A percentile compares a stretch with the other conserved stretches of the same genome.
These are phyloP conservation scores for Penicillium manginii DNA, from an alignment of 495 filamentous ascomycete species.

Conservation along the genomic window DNA sequence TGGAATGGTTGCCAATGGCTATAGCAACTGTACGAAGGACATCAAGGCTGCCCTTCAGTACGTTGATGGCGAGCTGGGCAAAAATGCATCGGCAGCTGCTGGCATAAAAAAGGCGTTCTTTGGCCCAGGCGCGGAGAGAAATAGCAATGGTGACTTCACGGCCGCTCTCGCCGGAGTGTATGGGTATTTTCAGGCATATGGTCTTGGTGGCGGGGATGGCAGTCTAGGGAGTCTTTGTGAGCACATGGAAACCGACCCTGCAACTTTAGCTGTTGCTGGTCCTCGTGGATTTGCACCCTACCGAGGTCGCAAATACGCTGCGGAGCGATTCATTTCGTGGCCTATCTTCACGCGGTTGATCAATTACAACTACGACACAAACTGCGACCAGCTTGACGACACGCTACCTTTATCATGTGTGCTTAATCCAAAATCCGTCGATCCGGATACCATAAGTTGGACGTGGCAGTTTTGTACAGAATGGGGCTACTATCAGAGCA, in stretches of 20 bases:
- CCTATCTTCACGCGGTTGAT: conserved; percentile 43
- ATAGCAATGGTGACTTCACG: conserved; percentile 55
- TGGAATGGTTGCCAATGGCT: conserved; percentile 54
- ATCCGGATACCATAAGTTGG: conserved; percentile 53
- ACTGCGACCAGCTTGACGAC: conserved; percentile 43
- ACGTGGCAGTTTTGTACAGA: conserved; percentile 65
- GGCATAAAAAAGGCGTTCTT: conserved; percentile 55
- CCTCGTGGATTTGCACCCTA: conserved; percentile 42
- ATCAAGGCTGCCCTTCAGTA: conserved; percentile 55
- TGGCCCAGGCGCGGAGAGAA: conserved; percentile 50
- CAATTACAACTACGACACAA: conserved; percentile 46
- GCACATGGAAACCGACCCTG: conserved; percentile 44
- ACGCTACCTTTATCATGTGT: conserved; percentile 37
- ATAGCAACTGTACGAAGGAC: conserved; percentile 57
- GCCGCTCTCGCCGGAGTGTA: conserved; percentile 46
- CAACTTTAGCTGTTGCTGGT: conserved; percentile 27
- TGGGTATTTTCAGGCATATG: conserved; percentile 51
- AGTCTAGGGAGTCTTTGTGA: conserved; percentile 52
- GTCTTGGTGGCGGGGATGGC: conserved; percentile 43
- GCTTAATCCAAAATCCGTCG: conserved; percentile 38
- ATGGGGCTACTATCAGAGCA: conserved; percentile 59
- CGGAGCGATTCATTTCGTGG: conserved; percentile 53
- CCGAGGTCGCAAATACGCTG: conserved; percentile 44
- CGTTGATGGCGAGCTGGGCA: conserved; percentile 51
- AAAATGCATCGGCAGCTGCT: conserved; percentile 33